Evolutionary conservation across 2,329 filamentous ascomycete species (phyloP), one percentile per base, ranked within the genome.

Genomic region (Paecilomyces sp.): DNA sequence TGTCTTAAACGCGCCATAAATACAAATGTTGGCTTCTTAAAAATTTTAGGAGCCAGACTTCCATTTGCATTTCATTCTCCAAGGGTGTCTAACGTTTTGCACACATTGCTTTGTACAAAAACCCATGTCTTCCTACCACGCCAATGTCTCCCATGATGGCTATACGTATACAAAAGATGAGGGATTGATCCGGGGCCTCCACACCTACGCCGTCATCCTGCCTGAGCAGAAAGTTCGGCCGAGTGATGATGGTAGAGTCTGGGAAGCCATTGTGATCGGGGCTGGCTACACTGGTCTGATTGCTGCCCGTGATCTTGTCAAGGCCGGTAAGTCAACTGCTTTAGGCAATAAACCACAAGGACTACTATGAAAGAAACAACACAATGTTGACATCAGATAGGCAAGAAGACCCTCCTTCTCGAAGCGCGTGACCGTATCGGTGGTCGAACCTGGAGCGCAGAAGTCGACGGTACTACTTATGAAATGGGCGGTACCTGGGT

Each of bases 401-500:
- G 74, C 0, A 62, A 72, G 9, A 74, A 70, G n/a, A 76, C 78
- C 0, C 64, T 82, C 1, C 70, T 82, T 2, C 58, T 82, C 0
- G 79, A 82, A 66, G 79, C 73, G 0, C 74, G 80, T 9, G 78
- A 83, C 61, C 70, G 80, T 0, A 76, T 82, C 50, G 80, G 80
- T 25, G 79, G 80, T 1, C 72, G 79, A 0, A 77, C 78, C 2
- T 81, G 74, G 73, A 75, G 74, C 0, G 72, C 75, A 12, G 72
- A 78, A 33, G 75, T 78, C 11, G 70, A 70, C 0, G 77, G 77
- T 0, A 76, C 78, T 12, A 71, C 71, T 0, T 79, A 74, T 55
- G 79, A 81, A 59, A 77, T 81, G 74, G 79, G 79, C 1, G 79
- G 79, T 0, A 80, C 78, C 0, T 81, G 77, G 77, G 72, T 81